phyloP scores from a whole-genome alignment of 2,329 filamentous ascomycete species.

The Aspergillus sp. region DNA sequence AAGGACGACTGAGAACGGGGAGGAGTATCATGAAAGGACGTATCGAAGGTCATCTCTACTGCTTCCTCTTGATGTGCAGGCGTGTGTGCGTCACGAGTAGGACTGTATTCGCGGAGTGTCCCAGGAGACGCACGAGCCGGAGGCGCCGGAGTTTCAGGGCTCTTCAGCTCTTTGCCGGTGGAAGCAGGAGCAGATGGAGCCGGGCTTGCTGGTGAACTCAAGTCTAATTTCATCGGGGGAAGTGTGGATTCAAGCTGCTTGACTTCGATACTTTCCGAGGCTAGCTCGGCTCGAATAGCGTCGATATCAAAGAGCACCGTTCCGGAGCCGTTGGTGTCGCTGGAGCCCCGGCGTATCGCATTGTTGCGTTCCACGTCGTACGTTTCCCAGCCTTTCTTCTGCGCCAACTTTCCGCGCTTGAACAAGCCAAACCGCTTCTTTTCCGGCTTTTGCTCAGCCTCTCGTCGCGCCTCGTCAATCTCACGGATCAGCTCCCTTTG shows the following conservation, averaged over 20 bases:
- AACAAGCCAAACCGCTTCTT: conserved; percentile 76
- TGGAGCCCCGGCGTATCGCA: conserved; percentile 29
- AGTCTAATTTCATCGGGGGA: conserved; percentile 81
- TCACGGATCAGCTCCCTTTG: conserved; percentile 94
- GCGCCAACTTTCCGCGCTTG: conserved; percentile 68
- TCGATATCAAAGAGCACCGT: conserved; percentile 90
- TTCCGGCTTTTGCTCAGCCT: conserved; percentile 77
- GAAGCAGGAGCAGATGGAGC: conserved; percentile 24
- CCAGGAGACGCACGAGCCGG: conserved; percentile 23
- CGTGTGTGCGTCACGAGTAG: conserved; percentile 15
- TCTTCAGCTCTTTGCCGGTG: conserved; percentile 43
- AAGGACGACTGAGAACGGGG: conserved; percentile 23
- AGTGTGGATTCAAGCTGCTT: conserved; percentile 84
- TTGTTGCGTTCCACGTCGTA: conserved; percentile 68
- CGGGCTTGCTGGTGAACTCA: conserved; percentile 38
- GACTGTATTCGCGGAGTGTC: conserved; percentile 17
- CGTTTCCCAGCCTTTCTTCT: conserved; percentile 91
- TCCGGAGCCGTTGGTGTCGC: conserved; percentile 32
- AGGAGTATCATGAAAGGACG: conserved; percentile 53
- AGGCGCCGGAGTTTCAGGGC: conserved; percentile 40
- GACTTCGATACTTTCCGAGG: conserved; percentile 69
- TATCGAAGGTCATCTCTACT: conserved; percentile 72
- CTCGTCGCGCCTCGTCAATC: conserved; percentile 88
- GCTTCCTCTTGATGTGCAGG: conserved; percentile 32
- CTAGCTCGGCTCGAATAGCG: conserved; percentile 83